Conservation (phyloP, 345 rosid species). For the Eucalyptus curtisii region DNA sequence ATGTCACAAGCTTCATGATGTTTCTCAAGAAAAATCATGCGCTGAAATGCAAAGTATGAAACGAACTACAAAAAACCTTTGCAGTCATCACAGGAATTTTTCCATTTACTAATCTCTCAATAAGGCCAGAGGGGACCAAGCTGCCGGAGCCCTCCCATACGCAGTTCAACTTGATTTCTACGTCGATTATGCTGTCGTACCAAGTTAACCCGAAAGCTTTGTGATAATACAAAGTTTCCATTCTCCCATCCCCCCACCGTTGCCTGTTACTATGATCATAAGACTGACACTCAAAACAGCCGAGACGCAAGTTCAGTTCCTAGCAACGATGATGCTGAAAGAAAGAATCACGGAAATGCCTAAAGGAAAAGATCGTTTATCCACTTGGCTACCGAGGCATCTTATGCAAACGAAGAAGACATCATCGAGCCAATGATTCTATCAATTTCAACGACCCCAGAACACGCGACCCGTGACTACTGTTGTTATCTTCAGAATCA, state of each 20-base stretch:
- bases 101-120: background rate
- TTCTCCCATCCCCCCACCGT: background rate
- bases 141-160: background rate
- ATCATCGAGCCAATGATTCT: background rate
- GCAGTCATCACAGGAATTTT: no score
- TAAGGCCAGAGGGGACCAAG: background rate
- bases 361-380: background rate
- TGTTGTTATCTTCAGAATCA: background rate
- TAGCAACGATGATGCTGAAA: background rate
- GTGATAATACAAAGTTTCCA: background rate
- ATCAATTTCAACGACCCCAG: background rate
- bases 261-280: background rate
- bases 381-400: background rate
- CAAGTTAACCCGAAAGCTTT: background rate
- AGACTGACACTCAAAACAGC: background rate
- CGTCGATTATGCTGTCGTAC: background rate
- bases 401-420: background rate
- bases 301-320: background rate
- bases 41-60: background rate
- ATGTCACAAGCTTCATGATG: background rate
- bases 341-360: background rate
- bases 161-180: background rate
- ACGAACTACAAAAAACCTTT: background rate
- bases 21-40: background rate
- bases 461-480: background rate